Base-by-base conservation (phyloP, 192 early-diverging fungal genomes). In the Podochytrium sp. region DNA sequence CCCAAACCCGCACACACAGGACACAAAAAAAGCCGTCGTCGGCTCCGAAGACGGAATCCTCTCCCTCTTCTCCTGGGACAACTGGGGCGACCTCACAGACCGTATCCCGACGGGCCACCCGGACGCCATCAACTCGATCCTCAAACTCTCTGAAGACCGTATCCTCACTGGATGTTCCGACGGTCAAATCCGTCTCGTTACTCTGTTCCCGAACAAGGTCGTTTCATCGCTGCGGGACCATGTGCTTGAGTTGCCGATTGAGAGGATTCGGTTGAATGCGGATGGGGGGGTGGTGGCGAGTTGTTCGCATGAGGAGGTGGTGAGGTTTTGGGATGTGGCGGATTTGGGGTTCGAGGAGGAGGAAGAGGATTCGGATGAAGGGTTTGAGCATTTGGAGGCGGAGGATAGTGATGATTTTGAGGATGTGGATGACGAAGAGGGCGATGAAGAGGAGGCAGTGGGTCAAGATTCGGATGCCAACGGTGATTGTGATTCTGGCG, bases 61-160 rank as follows among this genome's bases (percentile, higher is more conserved):
- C 25, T 91, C 90, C 55, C 84, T 99, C 35, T 99, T 94, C 77
- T 87, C 90, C 1, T 98, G 90, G 84, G 92, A 91, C 32, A 83
- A 95, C 76, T 99, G 95, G 91, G 93, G 92, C 23, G 96, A 99
- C 71, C 89, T 91, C 61, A 92, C 91, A 20, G 98, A 99, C 81
- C 89, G 98, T 20, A 93, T 98, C 73, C 85, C 93, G 10, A 83
- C 93, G 5, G 98, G 98, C 50, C 98, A 99, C 74, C 96, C 96
- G 29, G 87, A 87, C 58, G 92, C 93, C 27, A 93, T 99, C 41
- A 93, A 96, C 71, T 80, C 95, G 0, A 88, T 99, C 33, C 86
- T 85, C 75, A 92, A 92, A 77, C 80, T 97, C 51, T 90, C 90
- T 33, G 96, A 98, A 53, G 85, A 91, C 65, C 86, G 90, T 52